A percentile compares a stretch with the other conserved stretches of the same genome.
These are phyloP conservation scores for Solanum megistacrolobum DNA, from an alignment of 257 asterid species.

Conservation along the genomic window DNA sequence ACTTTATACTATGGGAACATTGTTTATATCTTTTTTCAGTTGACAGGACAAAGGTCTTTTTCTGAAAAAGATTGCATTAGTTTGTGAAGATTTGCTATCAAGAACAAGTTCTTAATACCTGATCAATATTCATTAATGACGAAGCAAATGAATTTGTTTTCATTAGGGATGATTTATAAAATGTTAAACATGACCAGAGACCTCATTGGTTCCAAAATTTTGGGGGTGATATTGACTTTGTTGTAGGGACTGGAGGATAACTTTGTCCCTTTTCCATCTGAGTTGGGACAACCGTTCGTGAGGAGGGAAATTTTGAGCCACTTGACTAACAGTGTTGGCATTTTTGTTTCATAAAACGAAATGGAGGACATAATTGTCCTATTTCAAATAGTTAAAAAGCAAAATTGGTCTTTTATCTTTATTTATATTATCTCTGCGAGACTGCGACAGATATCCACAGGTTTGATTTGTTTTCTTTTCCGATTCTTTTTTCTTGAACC, in stretches of 20 bases:
- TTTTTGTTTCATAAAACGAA: background rate
- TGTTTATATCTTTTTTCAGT: background rate
- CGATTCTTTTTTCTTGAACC: background rate
- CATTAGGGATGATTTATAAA: background rate
- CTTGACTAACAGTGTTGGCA: background rate
- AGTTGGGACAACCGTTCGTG: background rate
- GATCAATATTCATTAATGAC: background rate
- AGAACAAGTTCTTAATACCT: background rate
- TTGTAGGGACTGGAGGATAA: background rate
- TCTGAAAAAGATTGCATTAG: background rate
- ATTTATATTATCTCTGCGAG: background rate
- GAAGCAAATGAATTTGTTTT: background rate
- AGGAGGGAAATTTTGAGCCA: background rate
- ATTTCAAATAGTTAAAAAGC: background rate
- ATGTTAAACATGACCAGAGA: background rate
- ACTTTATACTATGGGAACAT: background rate
- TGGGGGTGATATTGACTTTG: background rate
- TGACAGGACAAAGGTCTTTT: background rate
- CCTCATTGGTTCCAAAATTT: background rate
- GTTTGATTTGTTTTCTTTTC: background rate
- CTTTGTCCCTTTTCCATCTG: background rate
- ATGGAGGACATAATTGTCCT: background rate
- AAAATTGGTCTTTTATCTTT: background rate
- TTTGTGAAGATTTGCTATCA: background rate
- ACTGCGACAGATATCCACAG: background rate